Evolutionary conservation across 2,329 filamentous ascomycete genomes (phyloP), one percentile per base, ranked within the genome.

Genomic region (Fusarium chaquense): DNA sequence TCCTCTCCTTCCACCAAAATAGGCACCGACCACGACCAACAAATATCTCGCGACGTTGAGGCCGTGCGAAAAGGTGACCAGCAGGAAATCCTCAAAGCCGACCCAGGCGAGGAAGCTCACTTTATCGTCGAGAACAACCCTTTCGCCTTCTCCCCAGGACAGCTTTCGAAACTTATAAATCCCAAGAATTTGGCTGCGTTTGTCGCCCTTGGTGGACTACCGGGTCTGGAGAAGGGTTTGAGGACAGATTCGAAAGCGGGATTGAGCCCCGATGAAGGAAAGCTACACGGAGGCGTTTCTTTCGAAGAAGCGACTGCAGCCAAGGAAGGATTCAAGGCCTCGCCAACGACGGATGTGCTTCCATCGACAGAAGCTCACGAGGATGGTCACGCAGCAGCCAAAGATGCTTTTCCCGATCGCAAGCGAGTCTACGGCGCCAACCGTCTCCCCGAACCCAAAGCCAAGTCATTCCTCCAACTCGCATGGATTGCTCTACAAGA

Each of bases 181-280:
- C 93, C 93, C 3, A 97, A 97, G 81, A 95, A 89, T 56, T 80
- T 96, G 60, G 84, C 90, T 13, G 93, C 93, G 0, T 96, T 93
- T 72, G 90, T 89, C 71, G 90, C 90, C 4, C 78, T 97, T 2
- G 93, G 93, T 45, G 93, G 93, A 22, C 78, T 96, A 5, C 79
- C 79, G 5, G 93, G 93, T 1, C 78, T 97, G 52, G 92, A 93
- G 78, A 90, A 88, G 73, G 93, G 93, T 4, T 81, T 97, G 22
- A 85, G 91, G 49, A 90, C 90, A 7, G 88, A 94, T 76, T 81
- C 91, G 18, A 85, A 83, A 40, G 84, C 90, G 11, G 93, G 93
- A 12, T 78, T 97, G 45, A 93, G 91, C 59, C 75, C 89, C 2
- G 93, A 97, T 67, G 93, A 97, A 79, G 84, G 83, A 45, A 76